Evolutionary conservation across 2,329 filamentous ascomycete genomes (phyloP).

Genomic region (Chalaropsis thielavioides): DNA sequence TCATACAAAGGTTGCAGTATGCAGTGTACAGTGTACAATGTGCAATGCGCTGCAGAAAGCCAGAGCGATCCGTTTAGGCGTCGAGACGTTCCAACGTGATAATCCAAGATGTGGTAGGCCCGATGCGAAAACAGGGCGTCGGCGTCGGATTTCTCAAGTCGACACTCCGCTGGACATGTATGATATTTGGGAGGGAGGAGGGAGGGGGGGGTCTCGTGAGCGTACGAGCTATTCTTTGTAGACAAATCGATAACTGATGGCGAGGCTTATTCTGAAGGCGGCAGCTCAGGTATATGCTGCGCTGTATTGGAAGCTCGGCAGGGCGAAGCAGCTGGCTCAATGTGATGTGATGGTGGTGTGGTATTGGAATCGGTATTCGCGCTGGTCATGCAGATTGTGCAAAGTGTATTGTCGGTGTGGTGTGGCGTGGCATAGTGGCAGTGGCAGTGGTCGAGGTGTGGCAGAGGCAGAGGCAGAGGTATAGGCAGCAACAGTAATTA

Average conservation of each 20-base stretch:
- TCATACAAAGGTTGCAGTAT: background rate
- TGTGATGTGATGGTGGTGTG: background rate
- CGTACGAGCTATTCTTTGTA: background rate
- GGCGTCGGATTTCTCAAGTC: constrained; percentile 10
- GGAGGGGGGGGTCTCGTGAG: background rate
- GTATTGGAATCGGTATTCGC: background rate
- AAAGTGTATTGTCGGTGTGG: no score
- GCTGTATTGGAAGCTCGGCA: background rate
- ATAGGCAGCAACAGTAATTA: background rate
- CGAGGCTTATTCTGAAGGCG: background rate
- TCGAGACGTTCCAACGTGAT: background rate
- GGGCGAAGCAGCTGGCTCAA: background rate
- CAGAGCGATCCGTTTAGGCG: background rate
- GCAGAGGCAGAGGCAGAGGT: background rate
- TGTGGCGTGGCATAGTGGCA: background rate
- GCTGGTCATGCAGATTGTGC: background rate
- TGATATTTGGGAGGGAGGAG: background rate
- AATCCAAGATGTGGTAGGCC: background rate
- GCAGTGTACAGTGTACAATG: no score
- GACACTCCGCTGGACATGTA: background rate
- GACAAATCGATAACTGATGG: background rate
- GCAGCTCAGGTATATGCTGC: background rate
- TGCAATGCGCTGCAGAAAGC: background rate
- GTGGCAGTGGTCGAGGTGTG: background rate
- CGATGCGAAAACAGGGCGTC: constrained; percentile 11